Base-by-base conservation (phyloP, 306 rosid genomes). In the Calophaca sinica region DNA sequence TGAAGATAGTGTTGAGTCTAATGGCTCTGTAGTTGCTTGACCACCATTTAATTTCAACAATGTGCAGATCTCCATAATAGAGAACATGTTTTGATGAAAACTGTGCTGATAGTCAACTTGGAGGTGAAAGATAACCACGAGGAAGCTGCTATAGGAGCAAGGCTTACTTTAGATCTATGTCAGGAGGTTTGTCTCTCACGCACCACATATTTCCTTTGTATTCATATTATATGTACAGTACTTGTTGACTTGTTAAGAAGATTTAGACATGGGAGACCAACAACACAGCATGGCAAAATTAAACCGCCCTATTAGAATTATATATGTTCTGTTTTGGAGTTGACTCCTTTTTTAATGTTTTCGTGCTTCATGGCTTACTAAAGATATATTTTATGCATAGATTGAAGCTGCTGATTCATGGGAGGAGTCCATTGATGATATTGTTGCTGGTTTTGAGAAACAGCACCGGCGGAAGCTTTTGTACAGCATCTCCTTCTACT, bases 111-210 rank as follows among this genome's bases (percentile, higher is more conserved):
- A 65, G 59, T 94, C 64, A 94, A 94, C 81, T 88, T 94, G 90
- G 98, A 94, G 90, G 98, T 94, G 41, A 94, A 94, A 81, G 98
- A 94, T 87, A 91, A 94, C 86, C 98, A 94, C 0, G 98, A 91
- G 68, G 97, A 94, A 88, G 98, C 98, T 45, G 96, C 97, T 2
- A 65, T 80, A 13, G 98, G 97, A 82, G 99, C 89, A 31, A 85
- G 96, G 64, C 96, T 86, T 63, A 84, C 96, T 68, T 80, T 84
- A 36, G 93, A 94, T 78, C 86, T 92, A 39, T 94, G 99, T 79
- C 92, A 82, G 51, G 88, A 90, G 94, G 99, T 94, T 33, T 70
- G 81, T 66, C 67, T 73, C 54, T 50, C 64, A 36, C 29, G 44
- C 20, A 33, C 62, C 46, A 15, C 50, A 29, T 12, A 12, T 29